Percentiles rank a stretch among this genome's conserved stretches.
Evolutionary conservation across 306 rosid species (phyloP).

Genomic region (Prunus padus): DNA sequence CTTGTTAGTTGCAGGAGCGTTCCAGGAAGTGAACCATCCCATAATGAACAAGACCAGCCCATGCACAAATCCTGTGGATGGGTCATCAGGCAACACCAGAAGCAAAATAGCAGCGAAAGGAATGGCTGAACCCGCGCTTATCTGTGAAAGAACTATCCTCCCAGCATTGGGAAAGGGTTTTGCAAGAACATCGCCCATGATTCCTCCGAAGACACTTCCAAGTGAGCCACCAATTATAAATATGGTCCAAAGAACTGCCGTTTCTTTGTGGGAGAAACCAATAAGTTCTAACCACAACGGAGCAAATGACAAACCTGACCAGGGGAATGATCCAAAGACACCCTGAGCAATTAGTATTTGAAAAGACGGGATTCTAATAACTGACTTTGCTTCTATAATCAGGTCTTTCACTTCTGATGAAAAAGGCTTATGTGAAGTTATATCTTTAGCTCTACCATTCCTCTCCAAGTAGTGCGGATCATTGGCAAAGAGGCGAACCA

Average conservation of each 20-base stretch:
- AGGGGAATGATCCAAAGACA: constrained; percentile 81
- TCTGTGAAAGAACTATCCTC: constrained; percentile 72
- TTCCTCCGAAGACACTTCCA: constrained; percentile 82
- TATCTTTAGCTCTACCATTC: constrained; percentile 17
- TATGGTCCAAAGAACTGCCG: constrained; percentile 63
- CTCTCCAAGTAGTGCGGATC: constrained; percentile 60
- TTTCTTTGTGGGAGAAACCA: constrained; percentile 75
- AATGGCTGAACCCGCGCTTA: constrained; percentile 70
- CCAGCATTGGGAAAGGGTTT: constrained; percentile 61
- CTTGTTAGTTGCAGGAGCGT: constrained; percentile 79
- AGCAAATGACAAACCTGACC: constrained; percentile 78
- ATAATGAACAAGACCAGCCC: constrained; percentile 67
- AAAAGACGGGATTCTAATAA: constrained; percentile 67
- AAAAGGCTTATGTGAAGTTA: constrained; percentile 31
- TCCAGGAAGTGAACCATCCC: constrained; percentile 71
- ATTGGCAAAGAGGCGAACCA: constrained; percentile 56
- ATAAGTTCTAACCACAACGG: constrained; percentile 83
- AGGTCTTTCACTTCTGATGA: constrained; percentile 46
- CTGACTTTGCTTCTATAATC: constrained; percentile 62
- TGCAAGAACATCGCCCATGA: constrained; percentile 69
- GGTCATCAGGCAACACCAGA: constrained; percentile 63
- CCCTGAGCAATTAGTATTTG: constrained; percentile 93
- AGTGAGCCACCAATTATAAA: constrained; percentile 57
- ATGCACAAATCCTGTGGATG: constrained; percentile 57
- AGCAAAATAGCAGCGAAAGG: constrained; percentile 72